These are phyloP conservation scores for Yarrowia deformans DNA, from an alignment of 805 yeast species.

Conservation along the genomic window DNA sequence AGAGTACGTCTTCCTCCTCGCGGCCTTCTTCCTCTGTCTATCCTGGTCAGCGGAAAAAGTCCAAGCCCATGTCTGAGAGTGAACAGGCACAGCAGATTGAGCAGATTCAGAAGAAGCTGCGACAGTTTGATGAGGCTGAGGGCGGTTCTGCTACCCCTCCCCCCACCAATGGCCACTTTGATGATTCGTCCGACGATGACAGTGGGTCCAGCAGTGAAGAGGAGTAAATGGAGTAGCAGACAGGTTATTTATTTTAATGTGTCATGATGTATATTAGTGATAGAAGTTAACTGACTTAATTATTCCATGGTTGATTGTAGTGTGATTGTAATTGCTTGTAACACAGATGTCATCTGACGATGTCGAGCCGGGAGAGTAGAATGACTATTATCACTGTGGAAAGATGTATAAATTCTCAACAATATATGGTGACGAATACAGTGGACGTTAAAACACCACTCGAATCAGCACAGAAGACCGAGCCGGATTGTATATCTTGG, in stretches of 20 bases:
- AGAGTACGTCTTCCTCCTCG: slow-evolving; percentile 38
- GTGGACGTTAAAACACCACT: too few relatives aligned
- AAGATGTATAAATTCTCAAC: too few relatives aligned
- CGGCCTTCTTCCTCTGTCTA: slow-evolving; percentile 41
- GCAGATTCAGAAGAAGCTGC: slow-evolving; percentile 74
- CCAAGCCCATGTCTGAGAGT: slow-evolving; percentile 67
- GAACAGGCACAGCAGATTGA: slow-evolving; percentile 74
- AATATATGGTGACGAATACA: too few relatives aligned
- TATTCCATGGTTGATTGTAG: not conserved
- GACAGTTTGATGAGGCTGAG: slow-evolving; percentile 61
- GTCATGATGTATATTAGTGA: slow-evolving; percentile 39
- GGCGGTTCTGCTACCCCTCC: slow-evolving; percentile 45
- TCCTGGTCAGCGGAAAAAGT: slow-evolving; percentile 52
- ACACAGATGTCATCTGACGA: too few relatives aligned
- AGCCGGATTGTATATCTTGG: too few relatives aligned
- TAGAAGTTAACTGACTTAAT: slow-evolving; percentile 34
- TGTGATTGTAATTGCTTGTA: not conserved
- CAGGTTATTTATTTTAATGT: slow-evolving; percentile 41
- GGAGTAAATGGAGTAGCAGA: slow-evolving; percentile 47
- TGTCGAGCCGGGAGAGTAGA: too few relatives aligned
- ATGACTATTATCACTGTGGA: too few relatives aligned
- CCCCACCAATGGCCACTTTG: slow-evolving; percentile 44
- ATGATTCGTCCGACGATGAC: slow-evolving; percentile 45
- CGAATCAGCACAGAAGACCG: too few relatives aligned
- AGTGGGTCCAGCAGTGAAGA: slow-evolving; percentile 49